Conservation (phyloP, 129 eudicot genomes). For the Gnaphalium uliginosum region DNA sequence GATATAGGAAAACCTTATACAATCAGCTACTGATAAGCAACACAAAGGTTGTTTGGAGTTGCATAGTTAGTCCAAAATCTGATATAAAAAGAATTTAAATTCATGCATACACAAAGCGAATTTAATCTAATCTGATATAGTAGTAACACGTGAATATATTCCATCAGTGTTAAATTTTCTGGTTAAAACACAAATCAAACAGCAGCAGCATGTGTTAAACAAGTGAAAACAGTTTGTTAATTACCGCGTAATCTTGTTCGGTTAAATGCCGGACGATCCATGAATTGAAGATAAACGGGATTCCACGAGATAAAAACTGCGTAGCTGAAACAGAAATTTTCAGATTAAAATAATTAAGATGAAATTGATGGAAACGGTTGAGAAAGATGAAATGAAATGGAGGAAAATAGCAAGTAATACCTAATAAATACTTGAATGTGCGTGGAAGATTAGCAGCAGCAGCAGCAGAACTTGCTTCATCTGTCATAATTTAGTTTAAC, state of each 20-base stretch:
- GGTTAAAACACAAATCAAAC: not conserved
- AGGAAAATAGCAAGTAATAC: conserved; percentile 27
- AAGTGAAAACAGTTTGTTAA: not conserved
- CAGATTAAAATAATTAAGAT: not conserved
- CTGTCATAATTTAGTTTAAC: not conserved
- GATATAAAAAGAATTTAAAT: too few relatives aligned
- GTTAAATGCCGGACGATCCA: conserved; percentile 94
- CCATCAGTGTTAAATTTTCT: too few relatives aligned
- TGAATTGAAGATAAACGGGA: conserved; percentile 87
- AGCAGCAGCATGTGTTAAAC: not conserved
- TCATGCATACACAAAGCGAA: not conserved
- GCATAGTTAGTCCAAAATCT: not conserved
- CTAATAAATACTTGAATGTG: conserved; percentile 88
- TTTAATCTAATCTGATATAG: not conserved
- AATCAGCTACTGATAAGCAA: conserved; percentile 8
- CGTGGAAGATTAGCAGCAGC: conserved; percentile 74
- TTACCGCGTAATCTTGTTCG: conserved; percentile 82
- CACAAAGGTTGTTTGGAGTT: not conserved
- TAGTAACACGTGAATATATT: too few relatives aligned
- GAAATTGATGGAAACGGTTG: not conserved
- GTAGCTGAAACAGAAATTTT: conserved; percentile 55
- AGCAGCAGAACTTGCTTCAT: conserved; percentile 35
- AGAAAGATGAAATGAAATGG: not conserved
- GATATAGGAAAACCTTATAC: not conserved
- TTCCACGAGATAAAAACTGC: conserved; percentile 90